Base-by-base conservation (phyloP, 169 alveolate genomes). In the Plasmodium billcollinsi region DNA sequence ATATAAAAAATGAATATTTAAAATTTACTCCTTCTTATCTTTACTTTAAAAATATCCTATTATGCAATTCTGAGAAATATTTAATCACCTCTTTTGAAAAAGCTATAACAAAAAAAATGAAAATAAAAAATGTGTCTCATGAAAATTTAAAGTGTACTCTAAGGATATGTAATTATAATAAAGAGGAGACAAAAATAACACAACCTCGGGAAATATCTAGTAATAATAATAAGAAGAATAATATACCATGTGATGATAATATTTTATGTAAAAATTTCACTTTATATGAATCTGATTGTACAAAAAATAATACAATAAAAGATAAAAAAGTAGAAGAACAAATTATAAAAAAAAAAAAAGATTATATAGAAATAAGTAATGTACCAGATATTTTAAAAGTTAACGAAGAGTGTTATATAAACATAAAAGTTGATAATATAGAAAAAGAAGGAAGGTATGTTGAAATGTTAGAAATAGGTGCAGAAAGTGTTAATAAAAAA, bases 71-170 rank as follows among this genome's bases (percentile, higher is more conserved):
- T 1, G 74, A 83, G 26, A 47, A 70, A 67, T 20, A 39, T 9
- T 69, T 52, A 45, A 83, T 83, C n/a, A 39, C 85, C 3, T 83
- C 67, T 26, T 83, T 56, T 69, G n/a, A 56, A 61, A 67, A 49
- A 21, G 74, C 69, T 49, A 47, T 14, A 24, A 83, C 52, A 12
- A 54, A 83, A 45, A 83, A n/a, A 3, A 0, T 83, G 20, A 69
- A 72, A 58, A 69, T 83, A 0, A 83, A 49, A 69, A 83, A 83
- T 69, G 73, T 56, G n/a, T 69, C 47, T 12, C 18, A 18, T 3
- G n/a, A 83, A 18, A 24, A 21, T 21, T 49, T 83, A 14, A 26
- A 21, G 14, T 83, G 85, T 78, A 20, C 24, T 39, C 8, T 67
- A 58, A n/a, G 14, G 2, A 15, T 83, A 73, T 61, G 39, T 39